These are phyloP conservation scores for Mikania micrantha DNA, from an alignment of 129 eudicot genomes.

Conservation along the genomic window DNA sequence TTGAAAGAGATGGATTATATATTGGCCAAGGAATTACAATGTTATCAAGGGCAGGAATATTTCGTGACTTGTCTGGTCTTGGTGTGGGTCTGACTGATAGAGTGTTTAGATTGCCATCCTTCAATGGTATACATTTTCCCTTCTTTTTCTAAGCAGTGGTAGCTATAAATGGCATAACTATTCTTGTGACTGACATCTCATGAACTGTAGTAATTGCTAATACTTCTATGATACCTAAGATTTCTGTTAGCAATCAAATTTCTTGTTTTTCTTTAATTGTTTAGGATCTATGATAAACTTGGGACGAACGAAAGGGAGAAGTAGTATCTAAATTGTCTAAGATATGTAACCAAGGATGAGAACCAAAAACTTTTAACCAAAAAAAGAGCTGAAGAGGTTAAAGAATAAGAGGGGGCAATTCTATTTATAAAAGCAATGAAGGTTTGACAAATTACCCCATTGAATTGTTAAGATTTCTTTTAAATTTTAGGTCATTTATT, in stretches of 20 bases:
- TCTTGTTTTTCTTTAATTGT: not conserved
- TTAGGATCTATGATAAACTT: not conserved
- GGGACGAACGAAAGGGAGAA: not conserved
- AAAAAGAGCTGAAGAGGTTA: not conserved
- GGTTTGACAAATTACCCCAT: not conserved
- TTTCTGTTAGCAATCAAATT: too few species aligned
- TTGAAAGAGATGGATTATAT: conserved; percentile 74
- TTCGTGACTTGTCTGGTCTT: conserved; percentile 67
- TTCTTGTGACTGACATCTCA: not conserved
- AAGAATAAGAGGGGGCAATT: not conserved
- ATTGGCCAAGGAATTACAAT: conserved; percentile 83
- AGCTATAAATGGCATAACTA: not conserved
- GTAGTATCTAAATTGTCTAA: not conserved
- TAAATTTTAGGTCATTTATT: too few species aligned
- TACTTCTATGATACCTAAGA: too few species aligned
- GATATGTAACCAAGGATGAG: not conserved
- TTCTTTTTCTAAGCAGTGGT: not conserved
- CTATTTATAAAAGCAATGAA: not conserved
- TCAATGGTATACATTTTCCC: conserved; percentile 44
- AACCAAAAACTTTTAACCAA: not conserved
- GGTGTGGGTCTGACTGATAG: conserved; percentile 74
- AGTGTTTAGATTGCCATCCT: conserved; percentile 68
- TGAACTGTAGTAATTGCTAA: too few species aligned
- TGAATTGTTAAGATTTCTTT: not conserved
- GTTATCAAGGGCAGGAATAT: conserved; percentile 89